Base-by-base conservation (phyloP, 768 basidiomycete species). In the Lanmaoa pseudosensibilis region DNA sequence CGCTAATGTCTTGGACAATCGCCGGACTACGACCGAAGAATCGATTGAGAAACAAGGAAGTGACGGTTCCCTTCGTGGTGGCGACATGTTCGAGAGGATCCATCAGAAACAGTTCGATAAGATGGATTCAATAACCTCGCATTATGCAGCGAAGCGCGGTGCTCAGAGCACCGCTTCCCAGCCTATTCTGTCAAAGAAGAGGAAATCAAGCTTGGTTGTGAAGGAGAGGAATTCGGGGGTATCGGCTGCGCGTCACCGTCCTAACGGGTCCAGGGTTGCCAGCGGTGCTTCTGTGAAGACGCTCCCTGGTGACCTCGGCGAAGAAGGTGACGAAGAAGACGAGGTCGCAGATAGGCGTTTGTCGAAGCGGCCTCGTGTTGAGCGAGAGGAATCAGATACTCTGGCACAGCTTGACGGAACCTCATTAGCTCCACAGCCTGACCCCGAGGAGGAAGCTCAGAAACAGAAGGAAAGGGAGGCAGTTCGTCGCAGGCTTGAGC, bases 101-200 rank as follows among this genome's bases (percentile, higher is more conserved):
- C 90, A 93, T 63, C 79, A 85, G 52, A 77, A 80, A 36, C 80
- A 82, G 54, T 92, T 92, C 66, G 72, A 73, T 52, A 86, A 83
- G 77, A 92, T 92, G 90, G 87, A 89, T 61, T 85, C 87, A 8
- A 91, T 92, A 64, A 80, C 74, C 12, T 74, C 64, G 12, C 80
- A 82, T 57, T 82, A 82, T 62, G 77, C 82, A 5, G 78, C 78
- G 30, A 74, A 66, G 46, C 74, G 78, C 18, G 65, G 66, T 11
- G 47, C 43, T 19, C 69, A 54, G 67, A 66, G 27, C n/a, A 50
- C 54, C 2, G 44, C 61, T 60, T 34, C 60, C 12, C 58, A 67
- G 16, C 41, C 64, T 6, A 62, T 73, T 45, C 18, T 67, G 30
- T 69, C 70, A 12, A 72, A 69, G 68, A 80, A 77, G 64, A 71